Base-by-base conservation (phyloP, 257 asterid species). In the Solanum chaucha region DNA sequence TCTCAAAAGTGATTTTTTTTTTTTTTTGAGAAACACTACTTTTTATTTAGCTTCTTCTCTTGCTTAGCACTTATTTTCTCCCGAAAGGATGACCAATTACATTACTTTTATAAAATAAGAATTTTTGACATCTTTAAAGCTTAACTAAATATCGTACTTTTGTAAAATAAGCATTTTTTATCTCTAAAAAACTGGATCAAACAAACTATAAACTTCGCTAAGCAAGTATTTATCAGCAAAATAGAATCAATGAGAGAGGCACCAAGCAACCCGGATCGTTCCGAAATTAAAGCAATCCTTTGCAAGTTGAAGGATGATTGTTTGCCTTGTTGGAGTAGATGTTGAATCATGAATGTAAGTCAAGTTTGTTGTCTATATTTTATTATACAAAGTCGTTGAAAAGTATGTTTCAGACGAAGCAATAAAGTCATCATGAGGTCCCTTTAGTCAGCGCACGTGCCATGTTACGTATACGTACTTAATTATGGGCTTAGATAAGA, bases 401-500 rank as follows among this genome's bases (percentile, higher is more conserved):
- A 74, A 30, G 34, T 72, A 17, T 11, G 19, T 24, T 19, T 8
- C 24, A 13, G 20, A 4, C 32, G 14, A 10, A 78, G 36, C 35
- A 14, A 12, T 86, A 87, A 87, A 89, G 89, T 89, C 89, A 84
- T 48, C 8, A 84, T 74, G 8, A 84, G 82, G 22, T 24, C 22
- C 51, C 30, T 36, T 44, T 46, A 48, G 89, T 89, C 91, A 89
- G 84, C 72, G n/a, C 91, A 89, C 85, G 41, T 80, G 41, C 84
- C 38, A 80, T 80, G 67, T 44, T 26, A 36, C 55, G 41, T 80
- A 9, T 80, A 44, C 84, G 28, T 46, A 44, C 83, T 40, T 13
- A 3, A 35, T 38, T n/a, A 74, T 38, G 32, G 32, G 82, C 19
- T 20, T 74, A 9, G 58, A 74, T 74, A 74, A 38, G 82, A 55